Conservation (phyloP, 202 grass and related monocot genomes). For the Panicum hallii region DNA sequence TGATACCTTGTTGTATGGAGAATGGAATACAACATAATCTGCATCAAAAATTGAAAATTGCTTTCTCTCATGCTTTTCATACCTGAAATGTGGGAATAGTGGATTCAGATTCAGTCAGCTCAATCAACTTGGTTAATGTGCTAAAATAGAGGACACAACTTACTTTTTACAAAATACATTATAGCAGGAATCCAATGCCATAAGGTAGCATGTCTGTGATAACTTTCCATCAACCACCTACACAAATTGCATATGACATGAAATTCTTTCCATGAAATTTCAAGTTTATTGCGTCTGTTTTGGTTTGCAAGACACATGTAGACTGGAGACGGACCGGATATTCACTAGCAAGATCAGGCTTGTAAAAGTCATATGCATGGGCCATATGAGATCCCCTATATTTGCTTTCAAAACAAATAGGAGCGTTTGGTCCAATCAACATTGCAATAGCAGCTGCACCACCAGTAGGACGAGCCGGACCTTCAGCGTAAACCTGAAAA, state of each 20-base stretch:
- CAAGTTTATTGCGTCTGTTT: neutral
- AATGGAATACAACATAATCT: conserved; percentile 97
- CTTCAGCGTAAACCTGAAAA: conserved; percentile 91
- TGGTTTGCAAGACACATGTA: neutral
- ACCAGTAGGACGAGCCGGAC: conserved; percentile 88
- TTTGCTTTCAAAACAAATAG: conserved; percentile 93
- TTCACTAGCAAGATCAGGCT: conserved; percentile 96
- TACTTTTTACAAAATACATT: conserved; percentile 43
- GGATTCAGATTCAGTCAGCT: neutral
- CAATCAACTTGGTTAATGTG: conserved; percentile 10
- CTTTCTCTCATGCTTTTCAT: conserved; percentile 78
- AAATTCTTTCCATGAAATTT: neutral
- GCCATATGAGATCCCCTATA: conserved; percentile 90
- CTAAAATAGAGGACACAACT: neutral
- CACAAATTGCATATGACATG: neutral
- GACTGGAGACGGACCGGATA: conserved; percentile 69
- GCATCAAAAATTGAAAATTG: conserved; percentile 83
- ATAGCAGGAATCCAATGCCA: conserved; percentile 92
- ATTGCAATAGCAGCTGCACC: conserved; percentile 96
- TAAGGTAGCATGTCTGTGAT: conserved; percentile 96
- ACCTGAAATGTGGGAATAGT: conserved; percentile 53
- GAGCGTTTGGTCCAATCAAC: conserved; percentile 97
- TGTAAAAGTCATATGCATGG: conserved; percentile 99
- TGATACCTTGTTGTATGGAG: conserved; percentile 96
- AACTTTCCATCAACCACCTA: conserved; percentile 96